A percentile compares a stretch with the other conserved stretches of the same genome.
These are phyloP conservation scores for Aspergillus costaricaensis DNA, from an alignment of 2,329 filamentous ascomycete genomes.

Conservation along the genomic window DNA sequence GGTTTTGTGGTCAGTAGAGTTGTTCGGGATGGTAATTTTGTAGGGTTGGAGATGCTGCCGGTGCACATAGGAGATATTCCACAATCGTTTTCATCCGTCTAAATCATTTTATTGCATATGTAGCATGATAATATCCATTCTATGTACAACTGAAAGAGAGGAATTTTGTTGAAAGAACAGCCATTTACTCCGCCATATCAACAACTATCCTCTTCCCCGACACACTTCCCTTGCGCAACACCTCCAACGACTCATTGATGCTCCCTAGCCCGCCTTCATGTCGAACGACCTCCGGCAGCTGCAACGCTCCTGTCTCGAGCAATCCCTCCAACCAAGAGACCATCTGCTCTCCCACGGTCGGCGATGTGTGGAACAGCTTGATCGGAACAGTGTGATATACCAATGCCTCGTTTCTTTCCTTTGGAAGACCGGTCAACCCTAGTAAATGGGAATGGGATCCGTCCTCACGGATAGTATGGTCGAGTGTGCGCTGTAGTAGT, in stretches of 20 bases:
- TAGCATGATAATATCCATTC: no score
- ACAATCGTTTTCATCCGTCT: no score
- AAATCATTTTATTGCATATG: no score
- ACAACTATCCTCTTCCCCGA: slow-evolving; percentile 72
- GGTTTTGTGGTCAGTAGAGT: no score
- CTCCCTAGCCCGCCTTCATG: slow-evolving; percentile 64
- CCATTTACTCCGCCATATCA: slow-evolving; percentile 22
- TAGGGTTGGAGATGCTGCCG: no score
- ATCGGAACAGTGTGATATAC: slow-evolving; percentile 69
- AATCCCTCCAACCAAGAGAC: slow-evolving; percentile 68
- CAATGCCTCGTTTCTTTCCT: slow-evolving; percentile 51
- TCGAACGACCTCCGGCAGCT: slow-evolving; percentile 66
- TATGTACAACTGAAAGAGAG: not conserved
- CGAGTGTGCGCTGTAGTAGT: slow-evolving; percentile 58
- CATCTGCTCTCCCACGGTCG: slow-evolving; percentile 63
- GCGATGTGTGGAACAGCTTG: slow-evolving; percentile 72
- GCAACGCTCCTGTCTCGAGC: slow-evolving; percentile 56
- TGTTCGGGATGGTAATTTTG: no score
- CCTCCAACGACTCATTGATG: slow-evolving; percentile 69
- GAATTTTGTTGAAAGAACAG: no score
- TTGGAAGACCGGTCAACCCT: slow-evolving; percentile 68
- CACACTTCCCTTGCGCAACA: slow-evolving; percentile 65
- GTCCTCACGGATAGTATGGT: slow-evolving; percentile 15
- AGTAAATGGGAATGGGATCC: slow-evolving; percentile 59
- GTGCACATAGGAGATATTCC: no score